Evolutionary conservation across 805 yeast species (phyloP).

Genomic region (Jamesozyma spencerorum): DNA sequence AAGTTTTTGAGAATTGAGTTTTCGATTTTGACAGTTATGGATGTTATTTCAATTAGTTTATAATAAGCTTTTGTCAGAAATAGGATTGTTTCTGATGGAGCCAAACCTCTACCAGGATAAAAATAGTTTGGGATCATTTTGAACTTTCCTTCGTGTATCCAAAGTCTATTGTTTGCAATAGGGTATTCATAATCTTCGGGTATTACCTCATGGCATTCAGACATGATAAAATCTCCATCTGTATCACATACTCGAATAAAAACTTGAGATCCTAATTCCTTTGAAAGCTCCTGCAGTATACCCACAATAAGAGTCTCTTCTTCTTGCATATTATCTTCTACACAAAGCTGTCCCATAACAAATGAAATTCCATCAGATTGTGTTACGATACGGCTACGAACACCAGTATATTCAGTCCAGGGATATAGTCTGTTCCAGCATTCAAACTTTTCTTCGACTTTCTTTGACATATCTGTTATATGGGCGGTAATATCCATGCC

Average conservation of each 20-base stretch:
- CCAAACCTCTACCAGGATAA: conserved; percentile 29
- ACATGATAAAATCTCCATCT: conserved; percentile 48
- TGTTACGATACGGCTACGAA: conserved; percentile 15
- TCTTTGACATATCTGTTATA: conserved; percentile 1
- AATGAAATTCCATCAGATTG: conserved; percentile 10
- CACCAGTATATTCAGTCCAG: conserved; percentile 33
- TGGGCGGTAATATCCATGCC: background rate
- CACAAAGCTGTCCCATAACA: conserved; percentile 29
- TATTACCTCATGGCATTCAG: conserved; percentile 39
- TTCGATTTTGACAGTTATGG: conserved; percentile 16
- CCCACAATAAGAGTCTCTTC: conserved; percentile 40
- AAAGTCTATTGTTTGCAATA: conserved; percentile 37
- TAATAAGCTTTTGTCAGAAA: conserved; percentile 34
- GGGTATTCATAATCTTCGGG: conserved; percentile 40
- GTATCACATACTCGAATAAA: conserved; percentile 41
- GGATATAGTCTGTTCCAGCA: conserved; percentile 36
- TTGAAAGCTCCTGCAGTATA: conserved; percentile 33
- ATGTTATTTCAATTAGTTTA: conserved; percentile 24
- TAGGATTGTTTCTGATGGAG: conserved; percentile 33
- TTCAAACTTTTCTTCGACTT: conserved; percentile 11
- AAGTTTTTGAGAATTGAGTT: conserved; percentile 13
- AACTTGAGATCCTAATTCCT: conserved; percentile 24
- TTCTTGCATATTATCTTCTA: conserved; percentile 34
- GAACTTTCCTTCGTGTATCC: conserved; percentile 40
- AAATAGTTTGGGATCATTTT: conserved; percentile 34